Conservation (phyloP, 768 basidiomycete species). For the Boletus tylopilopsis region DNA sequence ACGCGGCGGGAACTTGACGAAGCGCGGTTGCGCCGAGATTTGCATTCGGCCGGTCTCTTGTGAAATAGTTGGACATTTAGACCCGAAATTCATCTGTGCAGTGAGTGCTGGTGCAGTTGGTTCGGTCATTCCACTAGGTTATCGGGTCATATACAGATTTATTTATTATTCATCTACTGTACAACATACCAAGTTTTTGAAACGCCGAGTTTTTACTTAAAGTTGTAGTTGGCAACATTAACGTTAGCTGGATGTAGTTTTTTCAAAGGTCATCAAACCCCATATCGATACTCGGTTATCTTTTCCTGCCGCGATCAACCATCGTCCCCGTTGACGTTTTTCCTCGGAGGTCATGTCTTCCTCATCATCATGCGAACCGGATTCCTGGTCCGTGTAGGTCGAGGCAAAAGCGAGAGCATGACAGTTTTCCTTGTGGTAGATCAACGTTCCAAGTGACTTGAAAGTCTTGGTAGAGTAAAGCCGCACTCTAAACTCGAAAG, state of each 20-base stretch:
- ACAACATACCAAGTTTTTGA: slow-evolving; percentile 5
- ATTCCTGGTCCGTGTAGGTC: slow-evolving; percentile 1
- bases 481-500: slow-evolving; percentile 51
- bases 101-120: neutral
- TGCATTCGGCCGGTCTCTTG: slow-evolving; percentile 54
- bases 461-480: slow-evolving; percentile 78
- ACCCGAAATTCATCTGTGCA: slow-evolving; percentile 5
- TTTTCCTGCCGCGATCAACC: slow-evolving; percentile 64
- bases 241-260: neutral
- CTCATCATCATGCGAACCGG: slow-evolving; percentile 10
- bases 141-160: neutral
- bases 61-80: slow-evolving; percentile 17
- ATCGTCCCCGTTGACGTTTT: slow-evolving; percentile 44
- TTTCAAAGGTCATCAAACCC: slow-evolving; percentile 49
- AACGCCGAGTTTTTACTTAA: neutral
- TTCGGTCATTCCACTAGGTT: neutral
- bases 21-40: slow-evolving; percentile 43
- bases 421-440: slow-evolving; percentile 76
- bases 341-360: slow-evolving; percentile 44
- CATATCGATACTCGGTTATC: slow-evolving; percentile 73
- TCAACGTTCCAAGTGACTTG: slow-evolving; percentile 80
- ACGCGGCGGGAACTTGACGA: slow-evolving; percentile 37
- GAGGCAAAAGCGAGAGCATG: slow-evolving; percentile 73
- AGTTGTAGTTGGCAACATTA: neutral
- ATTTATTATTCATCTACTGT: slow-evolving; percentile 22